Evolutionary conservation across 352 stramenopile species (phyloP), one percentile per base, ranked within the genome.

Genomic region (Phytophthora brassicae): DNA sequence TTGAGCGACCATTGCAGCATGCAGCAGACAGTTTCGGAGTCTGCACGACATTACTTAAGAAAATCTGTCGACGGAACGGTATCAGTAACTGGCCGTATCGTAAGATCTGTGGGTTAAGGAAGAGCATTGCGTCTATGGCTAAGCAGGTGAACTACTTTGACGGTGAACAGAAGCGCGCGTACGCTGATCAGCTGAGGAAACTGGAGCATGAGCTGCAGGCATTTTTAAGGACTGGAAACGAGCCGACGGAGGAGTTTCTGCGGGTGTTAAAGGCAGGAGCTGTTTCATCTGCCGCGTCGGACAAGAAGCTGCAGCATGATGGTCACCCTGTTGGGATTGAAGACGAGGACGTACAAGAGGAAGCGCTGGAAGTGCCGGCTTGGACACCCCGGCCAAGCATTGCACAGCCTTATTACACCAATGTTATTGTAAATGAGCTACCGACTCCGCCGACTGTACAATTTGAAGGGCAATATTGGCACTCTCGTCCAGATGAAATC

Each of bases 11-110:
- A 17, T 39, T 90, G 38, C 72, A 82, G 38, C 74, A 79, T 19
- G 78, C 77, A 2, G 78, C 76, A 14, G 60, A 73, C 39, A 74
- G 70, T 24, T 88, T 88, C 56, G 78, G 78, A 3, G 70, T 89
- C 13, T 90, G 80, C 43, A 88, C 75, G 23, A 90, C 80, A 16
- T 29, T 88, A 6, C 57, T 90, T 35, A 90, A 90, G 68, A 88
- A 86, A 17, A 87, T 90, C 45, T 88, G 77, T 51, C 66, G 80
- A 13, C 73, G 78, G 33, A 84, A 81, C 28, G 80, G 80, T 6
- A 86, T 90, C 61, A 64, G 61, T 20, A 84, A 74, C 28, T 90
- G 80, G 80, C 80, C 80, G 20, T 84, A 77, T 59, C 72, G 80
- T 24, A 77, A 80, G 48, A 86, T 90, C 52, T 72, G 66, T 38